Percentiles rank a stretch among this genome's conserved stretches.
Evolutionary conservation across 768 basidiomycete species (phyloP).

Genomic region (Phylloporus sp.): DNA sequence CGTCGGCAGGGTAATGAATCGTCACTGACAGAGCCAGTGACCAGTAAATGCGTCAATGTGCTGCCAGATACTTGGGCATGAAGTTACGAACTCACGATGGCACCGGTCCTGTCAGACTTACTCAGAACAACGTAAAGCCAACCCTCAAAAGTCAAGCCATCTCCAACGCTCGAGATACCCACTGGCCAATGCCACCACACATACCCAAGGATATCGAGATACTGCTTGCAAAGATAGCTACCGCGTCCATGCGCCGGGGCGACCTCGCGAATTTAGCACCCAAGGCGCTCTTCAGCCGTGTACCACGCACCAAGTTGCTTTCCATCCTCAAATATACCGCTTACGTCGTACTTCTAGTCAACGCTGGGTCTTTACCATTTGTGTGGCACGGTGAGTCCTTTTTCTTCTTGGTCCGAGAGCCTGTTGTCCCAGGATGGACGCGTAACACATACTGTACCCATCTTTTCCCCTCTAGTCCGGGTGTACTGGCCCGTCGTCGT

Average conservation of each 20-base stretch:
- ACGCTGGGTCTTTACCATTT: constrained; percentile 57
- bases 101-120: no score
- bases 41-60: no score
- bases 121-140: no score
- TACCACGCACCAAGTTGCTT: constrained; percentile 2
- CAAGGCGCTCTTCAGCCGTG: neutral
- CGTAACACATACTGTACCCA: neutral
- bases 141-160: neutral
- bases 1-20: no score
- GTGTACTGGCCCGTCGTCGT: constrained; percentile 47
- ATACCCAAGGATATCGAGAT: constrained; percentile 1
- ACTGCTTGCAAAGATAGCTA: constrained; percentile 14
- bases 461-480: constrained; percentile 36
- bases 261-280: constrained; percentile 1
- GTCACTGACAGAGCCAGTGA: no score
- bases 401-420: neutral
- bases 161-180: neutral
- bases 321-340: constrained; percentile 16
- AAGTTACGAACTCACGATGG: no score
- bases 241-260: constrained; percentile 1
- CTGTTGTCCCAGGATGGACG: neutral
- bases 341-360: constrained; percentile 49
- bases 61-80: no score
- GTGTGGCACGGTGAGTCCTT: constrained; percentile 61
- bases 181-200: constrained; percentile 8